Conservation (phyloP, 2,329 filamentous ascomycete genomes). For the Trichophyton equinum region DNA sequence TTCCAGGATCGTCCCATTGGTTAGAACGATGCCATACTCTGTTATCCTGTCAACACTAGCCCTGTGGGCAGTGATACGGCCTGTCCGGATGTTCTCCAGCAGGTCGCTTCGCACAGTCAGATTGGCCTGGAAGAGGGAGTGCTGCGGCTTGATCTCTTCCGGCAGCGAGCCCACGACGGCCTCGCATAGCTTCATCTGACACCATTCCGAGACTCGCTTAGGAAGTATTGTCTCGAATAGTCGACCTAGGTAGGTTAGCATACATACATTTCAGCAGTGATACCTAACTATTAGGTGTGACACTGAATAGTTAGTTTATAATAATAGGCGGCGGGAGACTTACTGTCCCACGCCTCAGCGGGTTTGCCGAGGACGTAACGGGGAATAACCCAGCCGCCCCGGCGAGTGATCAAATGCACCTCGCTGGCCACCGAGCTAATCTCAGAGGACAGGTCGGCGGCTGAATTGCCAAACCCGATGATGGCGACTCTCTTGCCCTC, state of each 20-base stretch:
- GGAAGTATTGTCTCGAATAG: constrained; percentile 14
- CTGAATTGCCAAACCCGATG: constrained; percentile 28
- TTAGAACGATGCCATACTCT: constrained; percentile 20
- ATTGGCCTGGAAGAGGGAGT: constrained; percentile 26
- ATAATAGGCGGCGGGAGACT: constrained; percentile 10
- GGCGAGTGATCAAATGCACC: constrained; percentile 27
- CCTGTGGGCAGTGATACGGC: constrained; percentile 24
- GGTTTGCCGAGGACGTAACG: constrained; percentile 28
- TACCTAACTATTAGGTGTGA: background rate
- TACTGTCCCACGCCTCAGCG: constrained; percentile 26
- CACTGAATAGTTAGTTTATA: too few species aligned
- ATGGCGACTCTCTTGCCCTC: constrained; percentile 29
- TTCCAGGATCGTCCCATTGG: constrained; percentile 20
- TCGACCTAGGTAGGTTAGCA: constrained; percentile 8
- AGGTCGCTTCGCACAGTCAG: constrained; percentile 25
- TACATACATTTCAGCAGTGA: constrained; percentile 2
- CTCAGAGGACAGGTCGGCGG: constrained; percentile 31
- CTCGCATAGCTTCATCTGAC: constrained; percentile 22
- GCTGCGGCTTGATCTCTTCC: constrained; percentile 22
- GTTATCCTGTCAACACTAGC: constrained; percentile 21
- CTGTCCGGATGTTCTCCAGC: constrained; percentile 23
- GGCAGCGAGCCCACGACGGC: constrained; percentile 23
- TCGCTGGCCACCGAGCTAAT: constrained; percentile 23
- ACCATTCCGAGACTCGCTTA: constrained; percentile 17
- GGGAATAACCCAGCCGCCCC: constrained; percentile 30